A percentile compares a stretch with the other conserved stretches of the same genome.
phyloP scores from a whole-genome alignment of 345 rosid genomes.

The Hirschfeldia incana region DNA sequence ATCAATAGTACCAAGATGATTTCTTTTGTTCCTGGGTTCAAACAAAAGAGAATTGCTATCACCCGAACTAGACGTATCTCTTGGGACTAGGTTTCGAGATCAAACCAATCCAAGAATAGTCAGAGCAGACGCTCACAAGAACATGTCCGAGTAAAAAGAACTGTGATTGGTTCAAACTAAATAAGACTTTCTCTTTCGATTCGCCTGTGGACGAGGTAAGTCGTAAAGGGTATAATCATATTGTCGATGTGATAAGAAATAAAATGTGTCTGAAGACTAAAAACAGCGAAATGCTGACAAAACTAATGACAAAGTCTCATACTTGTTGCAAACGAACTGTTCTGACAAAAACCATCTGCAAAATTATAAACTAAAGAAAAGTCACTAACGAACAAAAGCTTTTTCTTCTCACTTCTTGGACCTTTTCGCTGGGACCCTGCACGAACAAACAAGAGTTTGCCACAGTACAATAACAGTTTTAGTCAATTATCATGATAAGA shows the following conservation, averaged over 20 bases:
- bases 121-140: background rate
- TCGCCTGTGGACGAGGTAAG: too few relatives aligned
- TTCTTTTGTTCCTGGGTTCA: constrained; percentile 48
- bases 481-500: background rate
- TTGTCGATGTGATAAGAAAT: background rate
- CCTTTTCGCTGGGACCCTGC: constrained; percentile 53
- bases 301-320: background rate
- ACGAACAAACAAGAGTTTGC: constrained; percentile 5
- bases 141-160: background rate
- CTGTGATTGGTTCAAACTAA: too few relatives aligned
- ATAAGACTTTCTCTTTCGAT: background rate
- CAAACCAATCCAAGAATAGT: too few relatives aligned
- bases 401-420: too few relatives aligned
- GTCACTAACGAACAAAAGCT: too few relatives aligned
- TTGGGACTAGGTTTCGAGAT: too few relatives aligned
- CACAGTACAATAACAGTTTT: background rate
- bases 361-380: too few relatives aligned
- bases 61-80: too few relatives aligned
- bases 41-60: too few relatives aligned
- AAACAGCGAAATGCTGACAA: constrained; percentile 3
- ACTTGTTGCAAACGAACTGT: background rate
- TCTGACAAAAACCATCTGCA: too few relatives aligned
- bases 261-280: background rate
- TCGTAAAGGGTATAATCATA: background rate
- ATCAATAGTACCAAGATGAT: constrained; percentile 18